A percentile compares a stretch with the other conserved stretches of the same genome.
These are phyloP conservation scores for Rutidosis leptorrhynchoides DNA, from an alignment of 129 eudicot species.

Conservation along the genomic window DNA sequence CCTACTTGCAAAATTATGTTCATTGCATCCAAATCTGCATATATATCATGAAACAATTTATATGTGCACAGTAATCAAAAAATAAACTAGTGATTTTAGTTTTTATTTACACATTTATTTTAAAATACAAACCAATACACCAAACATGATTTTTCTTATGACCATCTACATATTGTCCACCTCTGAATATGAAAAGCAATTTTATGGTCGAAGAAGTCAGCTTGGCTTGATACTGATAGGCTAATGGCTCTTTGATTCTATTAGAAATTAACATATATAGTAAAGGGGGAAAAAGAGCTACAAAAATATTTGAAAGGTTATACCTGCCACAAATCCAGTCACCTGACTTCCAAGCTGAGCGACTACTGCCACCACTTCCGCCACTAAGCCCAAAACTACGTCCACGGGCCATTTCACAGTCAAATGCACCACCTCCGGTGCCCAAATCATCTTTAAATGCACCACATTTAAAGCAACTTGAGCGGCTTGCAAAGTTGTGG, in stretches of 20 bases:
- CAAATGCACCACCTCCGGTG: constrained; percentile 44
- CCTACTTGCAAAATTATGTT: constrained; percentile 95
- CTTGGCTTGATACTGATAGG: too few species aligned
- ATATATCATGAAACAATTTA: constrained; percentile 10
- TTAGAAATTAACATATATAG: background rate
- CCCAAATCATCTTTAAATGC: constrained; percentile 73
- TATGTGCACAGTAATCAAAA: too few species aligned
- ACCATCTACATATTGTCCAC: too few species aligned
- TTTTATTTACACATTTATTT: too few species aligned
- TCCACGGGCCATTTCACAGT: constrained; percentile 37
- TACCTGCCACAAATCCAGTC: constrained; percentile 98
- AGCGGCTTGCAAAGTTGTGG: constrained; percentile 98
- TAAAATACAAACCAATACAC: too few species aligned
- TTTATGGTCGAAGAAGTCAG: too few species aligned
- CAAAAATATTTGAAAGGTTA: background rate
- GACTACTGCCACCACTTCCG: constrained; percentile 53
- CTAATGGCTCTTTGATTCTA: too few species aligned
- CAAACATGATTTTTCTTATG: too few species aligned
- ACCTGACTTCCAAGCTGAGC: constrained; percentile 70
- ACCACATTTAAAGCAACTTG: constrained; percentile 97
- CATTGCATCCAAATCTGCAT: constrained; percentile 84
- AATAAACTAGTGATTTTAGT: too few species aligned
- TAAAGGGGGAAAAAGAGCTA: background rate
- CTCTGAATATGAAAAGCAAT: too few species aligned
- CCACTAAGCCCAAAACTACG: constrained; percentile 37